Base-by-base conservation (phyloP, 495 filamentous ascomycete genomes). In the Extremus antarcticus region DNA sequence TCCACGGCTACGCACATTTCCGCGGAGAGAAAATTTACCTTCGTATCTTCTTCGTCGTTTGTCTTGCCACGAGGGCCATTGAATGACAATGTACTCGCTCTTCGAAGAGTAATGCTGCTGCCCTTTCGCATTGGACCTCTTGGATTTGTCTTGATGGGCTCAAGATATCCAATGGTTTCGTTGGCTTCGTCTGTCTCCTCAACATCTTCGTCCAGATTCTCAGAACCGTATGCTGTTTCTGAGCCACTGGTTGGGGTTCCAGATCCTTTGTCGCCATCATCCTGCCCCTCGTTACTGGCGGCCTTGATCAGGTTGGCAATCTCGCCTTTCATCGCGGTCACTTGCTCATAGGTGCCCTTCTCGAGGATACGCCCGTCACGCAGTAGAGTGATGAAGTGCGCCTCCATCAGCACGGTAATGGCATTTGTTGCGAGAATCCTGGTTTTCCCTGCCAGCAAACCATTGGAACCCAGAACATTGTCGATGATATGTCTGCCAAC, bases 361-460 rank as follows among this genome's bases (percentile, higher is more conserved):
- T 99, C 92, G 41, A 86, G 74, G 46, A 97, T 82, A 43, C 82
- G 83, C 50, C 90, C 89, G 51, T 94, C 85, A 55, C 86, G 82
- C 45, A 98, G 67, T 47, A 97, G 70, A 32, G 78, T 85, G 60
- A 99, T 89, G 63, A 82, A 90, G 66, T 96, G 85, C 0, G 87
- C 82, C 65, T 95, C 87, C 62, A 83, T 79, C 47, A 99, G 74
- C 20, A 99, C 87, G 10, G 92, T 84, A 60, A 97, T 96, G 0
- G 94, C 88, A 64, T 99, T 99, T 3, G 94, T 97, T 20, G 92
- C 94, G 48, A 99, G 76, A 47, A 99, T 86, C 63, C 90, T 83
- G 11, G 92, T 95, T 68, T 97, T 99, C 39, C 83, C 78, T 43
- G 70, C 77, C 25, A 99, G 77, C 17, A 99, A 76, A 54, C 94